Conservation (phyloP, 306 rosid species). For the Carpinus fangiana region DNA sequence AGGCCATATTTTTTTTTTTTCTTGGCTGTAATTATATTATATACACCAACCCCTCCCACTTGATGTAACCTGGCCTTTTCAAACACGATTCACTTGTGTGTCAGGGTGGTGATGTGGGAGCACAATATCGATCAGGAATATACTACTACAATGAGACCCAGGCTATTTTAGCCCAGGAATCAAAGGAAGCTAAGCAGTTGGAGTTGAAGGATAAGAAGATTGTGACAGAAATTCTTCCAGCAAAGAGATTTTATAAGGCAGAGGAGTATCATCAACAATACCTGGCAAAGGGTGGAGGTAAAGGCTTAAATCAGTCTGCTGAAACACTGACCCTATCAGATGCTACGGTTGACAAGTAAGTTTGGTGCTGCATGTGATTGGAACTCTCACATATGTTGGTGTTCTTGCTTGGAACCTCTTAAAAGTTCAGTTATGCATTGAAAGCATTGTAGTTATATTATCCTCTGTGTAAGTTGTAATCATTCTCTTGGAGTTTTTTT, state of each 20-base stretch:
- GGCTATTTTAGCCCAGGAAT: slow-evolving; percentile 59
- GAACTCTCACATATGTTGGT: not conserved
- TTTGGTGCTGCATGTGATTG: not conserved
- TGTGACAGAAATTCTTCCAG: slow-evolving; percentile 83
- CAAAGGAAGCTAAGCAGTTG: slow-evolving; percentile 72
- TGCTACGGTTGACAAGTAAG: slow-evolving; percentile 64
- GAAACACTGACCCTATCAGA: slow-evolving; percentile 71
- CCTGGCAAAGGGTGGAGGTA: slow-evolving; percentile 78
- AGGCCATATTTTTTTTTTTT: not conserved
- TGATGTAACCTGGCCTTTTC: not conserved
- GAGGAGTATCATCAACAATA: slow-evolving; percentile 97
- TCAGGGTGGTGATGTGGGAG: slow-evolving; percentile 74
- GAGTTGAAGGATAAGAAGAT: slow-evolving; percentile 44
- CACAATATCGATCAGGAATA: slow-evolving; percentile 88
- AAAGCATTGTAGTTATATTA: not conserved
- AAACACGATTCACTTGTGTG: not conserved
- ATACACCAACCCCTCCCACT: not conserved
- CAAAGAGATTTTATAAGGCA: slow-evolving; percentile 80
- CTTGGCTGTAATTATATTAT: not conserved
- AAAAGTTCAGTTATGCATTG: not conserved
- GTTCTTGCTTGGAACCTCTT: not conserved
- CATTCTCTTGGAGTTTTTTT: not conserved
- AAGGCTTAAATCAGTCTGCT: slow-evolving; percentile 60
- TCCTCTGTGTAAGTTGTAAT: not conserved
- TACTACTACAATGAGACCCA: slow-evolving; percentile 70